Evolutionary conservation across 148 eudicot genomes (phyloP), one percentile per base, ranked within the genome.

Genomic region (Rhododendron simsii): DNA sequence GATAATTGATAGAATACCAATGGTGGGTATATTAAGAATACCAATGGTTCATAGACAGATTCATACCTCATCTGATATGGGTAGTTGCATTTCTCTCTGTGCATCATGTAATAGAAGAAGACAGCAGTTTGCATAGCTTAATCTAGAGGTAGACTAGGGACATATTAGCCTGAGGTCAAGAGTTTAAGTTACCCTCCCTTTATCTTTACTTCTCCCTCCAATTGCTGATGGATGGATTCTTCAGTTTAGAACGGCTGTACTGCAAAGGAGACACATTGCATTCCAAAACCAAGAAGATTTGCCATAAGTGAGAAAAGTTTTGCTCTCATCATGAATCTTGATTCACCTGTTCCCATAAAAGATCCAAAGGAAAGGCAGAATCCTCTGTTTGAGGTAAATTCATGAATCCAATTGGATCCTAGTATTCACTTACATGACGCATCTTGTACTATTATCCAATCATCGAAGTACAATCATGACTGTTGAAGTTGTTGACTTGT

Each of bases 351-450:
- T 48, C 50, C 88, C 65, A 82, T 85, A 57, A 85, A 81, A 83
- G 90, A 86, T 83, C 88, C 87, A 63, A 87, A 84, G 81, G 93
- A 86, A 78, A 89, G 75, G 71, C 86, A 82, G 78, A 82, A 81
- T 51, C 28, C 78, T 85, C 83, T 91, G 23, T 45, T 84, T 76
- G 96, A 95, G 98, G 98, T 94, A 82, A 89, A 55, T 51, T 80
- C 16, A 82, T 81, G 63, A 44, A 55, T 23, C 67, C 81, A 50
- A 18, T 23, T 23, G 21, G 55, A 47, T 83, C 3, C 55, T 18
- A 20, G 28, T 53, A n/a, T 15, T 81, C 41, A 35, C 37, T 63
- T 61, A 7, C 61, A 18, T n/a, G 44, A 6, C 41, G 18, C 45
- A 75, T 21, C 41, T 44, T 45, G 30, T 41, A 35, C 20, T 45